These are phyloP conservation scores for Graphilbum fragrans DNA, from an alignment of 2,329 filamentous ascomycete genomes.

Conservation along the genomic window DNA sequence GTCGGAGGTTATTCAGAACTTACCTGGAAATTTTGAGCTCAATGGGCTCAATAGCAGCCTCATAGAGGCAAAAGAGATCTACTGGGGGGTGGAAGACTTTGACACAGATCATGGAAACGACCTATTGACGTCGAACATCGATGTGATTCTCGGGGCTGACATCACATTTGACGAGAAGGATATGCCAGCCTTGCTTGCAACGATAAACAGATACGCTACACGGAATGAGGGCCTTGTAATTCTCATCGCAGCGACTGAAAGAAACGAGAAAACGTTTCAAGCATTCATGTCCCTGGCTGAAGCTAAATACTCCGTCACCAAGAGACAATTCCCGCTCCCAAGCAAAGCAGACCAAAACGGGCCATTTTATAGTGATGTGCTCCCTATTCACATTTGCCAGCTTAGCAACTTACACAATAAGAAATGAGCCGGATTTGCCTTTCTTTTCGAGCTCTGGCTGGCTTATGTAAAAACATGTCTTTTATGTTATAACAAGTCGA, in stretches of 20 bases:
- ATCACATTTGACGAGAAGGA: conserved; percentile 61
- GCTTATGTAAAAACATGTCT: too few species aligned
- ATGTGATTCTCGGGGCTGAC: conserved; percentile 64
- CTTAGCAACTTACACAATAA: neutral
- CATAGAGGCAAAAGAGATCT: conserved; percentile 41
- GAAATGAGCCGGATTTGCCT: too few species aligned
- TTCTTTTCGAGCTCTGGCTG: too few species aligned
- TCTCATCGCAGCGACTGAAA: conserved; percentile 57
- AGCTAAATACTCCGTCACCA: conserved; percentile 28
- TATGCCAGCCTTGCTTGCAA: conserved; percentile 52
- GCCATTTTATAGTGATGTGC: conserved; percentile 51
- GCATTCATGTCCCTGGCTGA: conserved; percentile 46
- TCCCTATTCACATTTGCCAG: conserved; percentile 44
- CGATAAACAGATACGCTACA: conserved; percentile 16
- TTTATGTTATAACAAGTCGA: too few species aligned
- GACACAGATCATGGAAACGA: conserved; percentile 45
- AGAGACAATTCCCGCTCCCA: conserved; percentile 29
- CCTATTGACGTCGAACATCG: conserved; percentile 25
- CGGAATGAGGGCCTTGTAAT: conserved; percentile 44
- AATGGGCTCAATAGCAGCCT: conserved; percentile 46
- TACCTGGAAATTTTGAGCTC: conserved; percentile 56
- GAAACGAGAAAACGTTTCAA: conserved; percentile 58
- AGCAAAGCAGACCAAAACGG: conserved; percentile 34
- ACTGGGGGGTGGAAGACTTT: conserved; percentile 51
- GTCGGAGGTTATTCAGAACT: conserved; percentile 54